These are phyloP conservation scores for Cryptosporidium baileyi DNA, from an alignment of 169 alveolate species.

Conservation along the genomic window DNA sequence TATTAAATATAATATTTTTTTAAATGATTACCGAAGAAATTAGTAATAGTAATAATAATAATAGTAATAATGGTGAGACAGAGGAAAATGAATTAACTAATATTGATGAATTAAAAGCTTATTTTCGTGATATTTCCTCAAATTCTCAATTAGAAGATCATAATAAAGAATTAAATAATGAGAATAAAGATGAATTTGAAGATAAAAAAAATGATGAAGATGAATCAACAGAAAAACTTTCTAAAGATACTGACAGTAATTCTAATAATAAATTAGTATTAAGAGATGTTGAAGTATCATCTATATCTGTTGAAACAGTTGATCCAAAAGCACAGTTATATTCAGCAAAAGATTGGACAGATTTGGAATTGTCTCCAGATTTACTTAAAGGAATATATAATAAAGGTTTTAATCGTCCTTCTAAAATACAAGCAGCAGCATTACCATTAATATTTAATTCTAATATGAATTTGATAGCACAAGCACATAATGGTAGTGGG, in stretches of 20 bases:
- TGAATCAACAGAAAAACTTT: conserved; percentile 39
- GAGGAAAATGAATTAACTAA: conserved; percentile 66
- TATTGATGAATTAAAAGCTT: conserved; percentile 49
- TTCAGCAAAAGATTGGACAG: conserved; percentile 77
- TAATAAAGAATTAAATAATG: not conserved
- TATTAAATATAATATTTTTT: not conserved
- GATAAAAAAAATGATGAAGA: conserved; percentile 69
- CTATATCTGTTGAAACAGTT: conserved; percentile 43
- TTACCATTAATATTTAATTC: conserved; percentile 78
- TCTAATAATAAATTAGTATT: not conserved
- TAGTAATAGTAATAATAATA: not conserved
- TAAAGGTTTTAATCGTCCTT: conserved; percentile 77
- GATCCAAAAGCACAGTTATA: conserved; percentile 60
- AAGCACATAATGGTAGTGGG: conserved; percentile 98
- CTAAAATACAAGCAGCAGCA: conserved; percentile 84
- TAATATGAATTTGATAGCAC: conserved; percentile 86
- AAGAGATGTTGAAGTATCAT: conserved; percentile 54
- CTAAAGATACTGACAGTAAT: not conserved
- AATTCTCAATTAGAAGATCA: not conserved
- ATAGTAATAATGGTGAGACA: not conserved
- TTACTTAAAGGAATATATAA: conserved; percentile 73
- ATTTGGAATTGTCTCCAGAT: conserved; percentile 73
- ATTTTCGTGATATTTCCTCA: conserved; percentile 27
- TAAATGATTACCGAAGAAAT: conserved; percentile 33
- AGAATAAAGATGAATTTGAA: not conserved